A percentile compares a stretch with the other conserved stretches of the same genome.
Evolutionary conservation across 208 protist genomes (phyloP).

Genomic region (Trypanosoma caninum): DNA sequence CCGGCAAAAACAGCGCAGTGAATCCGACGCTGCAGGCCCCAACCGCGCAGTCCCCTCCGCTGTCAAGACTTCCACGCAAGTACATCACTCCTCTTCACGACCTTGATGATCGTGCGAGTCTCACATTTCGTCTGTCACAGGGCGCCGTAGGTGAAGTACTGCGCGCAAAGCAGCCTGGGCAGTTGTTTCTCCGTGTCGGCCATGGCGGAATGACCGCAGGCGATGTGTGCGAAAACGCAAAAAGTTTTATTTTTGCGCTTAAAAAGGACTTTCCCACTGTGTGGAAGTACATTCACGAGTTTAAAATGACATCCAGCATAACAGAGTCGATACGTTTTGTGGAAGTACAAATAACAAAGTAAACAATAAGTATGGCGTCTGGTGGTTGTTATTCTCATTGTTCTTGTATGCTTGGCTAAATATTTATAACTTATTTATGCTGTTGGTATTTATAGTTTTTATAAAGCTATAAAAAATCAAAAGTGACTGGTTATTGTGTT

Average conservation of each 20-base stretch:
- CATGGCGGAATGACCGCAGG: constrained; percentile 82
- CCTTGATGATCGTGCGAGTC: constrained; percentile 50
- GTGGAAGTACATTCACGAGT: constrained; percentile 81
- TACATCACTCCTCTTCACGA: constrained; percentile 50
- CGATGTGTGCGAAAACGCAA: constrained; percentile 84
- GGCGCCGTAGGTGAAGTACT: constrained; percentile 41
- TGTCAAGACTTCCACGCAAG: constrained; percentile 21
- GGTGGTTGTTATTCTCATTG: not conserved
- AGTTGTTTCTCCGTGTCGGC: constrained; percentile 68
- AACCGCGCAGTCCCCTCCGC: not conserved
- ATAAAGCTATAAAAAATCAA: too few species aligned
- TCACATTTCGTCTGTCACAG: constrained; percentile 71
- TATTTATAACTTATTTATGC: too few species aligned
- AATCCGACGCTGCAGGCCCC: not conserved
- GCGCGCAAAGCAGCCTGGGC: constrained; percentile 32
- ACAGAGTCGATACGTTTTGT: constrained; percentile 89
- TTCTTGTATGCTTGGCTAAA: too few species aligned
- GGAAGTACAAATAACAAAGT: constrained; percentile 71
- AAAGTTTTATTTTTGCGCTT: constrained; percentile 63
- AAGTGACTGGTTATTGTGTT: too few species aligned
- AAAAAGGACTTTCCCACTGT: constrained; percentile 79
- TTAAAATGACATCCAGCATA: constrained; percentile 58
- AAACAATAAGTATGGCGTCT: constrained; percentile 9
- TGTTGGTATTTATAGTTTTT: not conserved
- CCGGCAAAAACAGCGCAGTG: not conserved